Conservation (phyloP, 2,329 filamentous ascomycete species). For the Byssothecium circinans region DNA sequence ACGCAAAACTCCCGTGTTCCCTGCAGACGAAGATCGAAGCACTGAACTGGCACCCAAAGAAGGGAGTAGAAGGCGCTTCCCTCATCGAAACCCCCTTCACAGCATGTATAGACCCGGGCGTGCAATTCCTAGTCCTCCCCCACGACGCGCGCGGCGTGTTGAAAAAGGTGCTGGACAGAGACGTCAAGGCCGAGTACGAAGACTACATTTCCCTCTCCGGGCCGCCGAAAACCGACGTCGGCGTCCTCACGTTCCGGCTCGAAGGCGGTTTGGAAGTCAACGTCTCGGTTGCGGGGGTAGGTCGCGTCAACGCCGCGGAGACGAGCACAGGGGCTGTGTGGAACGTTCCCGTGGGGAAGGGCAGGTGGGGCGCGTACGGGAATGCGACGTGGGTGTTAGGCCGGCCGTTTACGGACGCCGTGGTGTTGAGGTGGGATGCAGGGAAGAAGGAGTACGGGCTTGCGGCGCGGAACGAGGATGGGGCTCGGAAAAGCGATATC, state of each 20-base stretch:
- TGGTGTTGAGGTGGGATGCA: conserved; percentile 19
- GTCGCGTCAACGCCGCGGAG: conserved; percentile 1
- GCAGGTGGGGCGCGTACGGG: conserved; percentile 20
- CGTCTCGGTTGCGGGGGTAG: conserved; percentile 12
- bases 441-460: conserved; percentile 16
- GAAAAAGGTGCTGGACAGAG: conserved; percentile 1
- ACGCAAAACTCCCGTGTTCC: conserved; percentile 15
- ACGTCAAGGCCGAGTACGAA: conserved; percentile 8
- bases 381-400: conserved; percentile 15
- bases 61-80: conserved; percentile 12
- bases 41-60: conserved; percentile 14
- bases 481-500: conserved; percentile 3
- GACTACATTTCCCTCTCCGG: conserved; percentile 10
- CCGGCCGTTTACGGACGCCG: conserved; percentile 17
- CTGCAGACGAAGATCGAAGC: conserved; percentile 17
- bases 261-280: conserved; percentile 18
- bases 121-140: conserved; percentile 16
- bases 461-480: conserved; percentile 11
- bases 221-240: conserved; percentile 1
- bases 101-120: conserved; percentile 22
- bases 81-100: conserved; percentile 15
- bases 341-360: conserved; percentile 15
- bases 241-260: conserved; percentile 12
- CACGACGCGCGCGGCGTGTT: conserved; percentile 6
- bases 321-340: conserved; percentile 2